phyloP scores from a whole-genome alignment of 1,284 basidiomycete species.

The Leccinum pachyderme region DNA sequence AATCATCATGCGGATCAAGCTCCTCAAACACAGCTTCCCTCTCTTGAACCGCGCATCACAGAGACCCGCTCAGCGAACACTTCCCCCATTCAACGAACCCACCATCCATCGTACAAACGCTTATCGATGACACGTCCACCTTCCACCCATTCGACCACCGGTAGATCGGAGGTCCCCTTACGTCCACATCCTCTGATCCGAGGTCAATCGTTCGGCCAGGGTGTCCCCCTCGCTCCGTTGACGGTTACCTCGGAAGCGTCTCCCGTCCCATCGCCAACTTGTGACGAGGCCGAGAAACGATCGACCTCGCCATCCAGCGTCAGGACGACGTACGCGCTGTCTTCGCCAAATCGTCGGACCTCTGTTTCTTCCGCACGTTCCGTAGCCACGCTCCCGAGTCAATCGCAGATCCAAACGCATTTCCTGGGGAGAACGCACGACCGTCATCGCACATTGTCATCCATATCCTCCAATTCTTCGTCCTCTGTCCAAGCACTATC shows the following conservation, averaged over 20 bases:
- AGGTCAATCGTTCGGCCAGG: slow-evolving; percentile 59
- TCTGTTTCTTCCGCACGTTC: slow-evolving; percentile 68
- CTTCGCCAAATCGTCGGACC: slow-evolving; percentile 43
- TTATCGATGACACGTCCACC: slow-evolving; percentile 54
- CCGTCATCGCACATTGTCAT: slow-evolving; percentile 63
- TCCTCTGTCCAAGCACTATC: slow-evolving; percentile 64
- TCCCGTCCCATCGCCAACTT: slow-evolving; percentile 38
- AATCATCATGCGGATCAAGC: slow-evolving; percentile 12
- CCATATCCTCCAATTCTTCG: slow-evolving; percentile 55
- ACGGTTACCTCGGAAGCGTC: slow-evolving; percentile 56
- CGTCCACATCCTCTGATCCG: slow-evolving; percentile 76
- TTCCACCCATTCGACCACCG: slow-evolving; percentile 56
- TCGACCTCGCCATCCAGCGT: slow-evolving; percentile 41
- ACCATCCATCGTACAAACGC: slow-evolving; percentile 31
- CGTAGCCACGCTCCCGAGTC: slow-evolving; percentile 54
- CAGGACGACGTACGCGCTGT: slow-evolving; percentile 30
- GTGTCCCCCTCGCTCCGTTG: slow-evolving; percentile 56
- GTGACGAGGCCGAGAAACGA: slow-evolving; percentile 25
- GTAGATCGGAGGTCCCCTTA: slow-evolving; percentile 39
- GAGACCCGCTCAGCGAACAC: slow-evolving; percentile 43
- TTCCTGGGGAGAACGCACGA: slow-evolving; percentile 41
- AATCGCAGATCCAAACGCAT: slow-evolving; percentile 29
- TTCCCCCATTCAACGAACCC: slow-evolving; percentile 38
- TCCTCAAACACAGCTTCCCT: slow-evolving; percentile 19
- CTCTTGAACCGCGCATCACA: slow-evolving; percentile 21